phyloP scores from a whole-genome alignment of 2,329 filamentous ascomycete species.

The Mariannaea elegans region DNA sequence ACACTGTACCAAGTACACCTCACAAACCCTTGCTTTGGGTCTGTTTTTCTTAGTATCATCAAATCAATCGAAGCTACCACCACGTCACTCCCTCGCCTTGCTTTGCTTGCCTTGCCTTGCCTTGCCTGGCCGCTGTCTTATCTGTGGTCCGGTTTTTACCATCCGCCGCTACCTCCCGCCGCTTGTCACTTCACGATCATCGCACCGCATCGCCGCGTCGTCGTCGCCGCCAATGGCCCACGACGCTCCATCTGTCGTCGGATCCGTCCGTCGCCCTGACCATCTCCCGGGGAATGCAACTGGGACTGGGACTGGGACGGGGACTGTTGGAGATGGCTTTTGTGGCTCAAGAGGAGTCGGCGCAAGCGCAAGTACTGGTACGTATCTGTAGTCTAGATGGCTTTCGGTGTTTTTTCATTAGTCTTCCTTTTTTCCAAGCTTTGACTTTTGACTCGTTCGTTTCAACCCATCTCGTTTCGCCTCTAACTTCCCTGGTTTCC shows the following conservation, averaged over 20 bases:
- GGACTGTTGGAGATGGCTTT: neutral
- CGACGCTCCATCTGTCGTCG: conserved; percentile 21
- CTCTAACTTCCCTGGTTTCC: neutral
- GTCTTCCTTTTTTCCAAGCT: neutral
- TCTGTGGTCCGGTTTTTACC: neutral
- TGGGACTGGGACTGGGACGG: conserved; percentile 4
- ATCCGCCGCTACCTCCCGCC: neutral
- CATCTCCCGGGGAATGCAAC: conserved; percentile 7
- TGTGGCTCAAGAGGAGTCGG: neutral
- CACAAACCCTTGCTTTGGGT: neutral
- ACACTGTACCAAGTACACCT: conserved; percentile 1
- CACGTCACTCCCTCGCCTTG: neutral
- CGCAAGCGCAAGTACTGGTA: conserved; percentile 3
- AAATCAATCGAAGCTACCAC: neutral
- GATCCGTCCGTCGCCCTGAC: conserved; percentile 15
- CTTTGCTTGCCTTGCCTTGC: neutral
- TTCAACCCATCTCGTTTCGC: neutral
- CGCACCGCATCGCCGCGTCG: conserved; percentile 1
- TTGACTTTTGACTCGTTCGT: neutral
- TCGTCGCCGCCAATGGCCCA: conserved; percentile 6
- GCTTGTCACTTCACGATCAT: neutral
- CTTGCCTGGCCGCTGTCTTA: neutral
- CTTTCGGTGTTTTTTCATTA: neutral
- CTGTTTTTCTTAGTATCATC: neutral
- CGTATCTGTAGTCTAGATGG: conserved; percentile 8